These are phyloP conservation scores for Ophiocordyceps australis DNA, from an alignment of 2,329 filamentous ascomycete species.

Conservation along the genomic window DNA sequence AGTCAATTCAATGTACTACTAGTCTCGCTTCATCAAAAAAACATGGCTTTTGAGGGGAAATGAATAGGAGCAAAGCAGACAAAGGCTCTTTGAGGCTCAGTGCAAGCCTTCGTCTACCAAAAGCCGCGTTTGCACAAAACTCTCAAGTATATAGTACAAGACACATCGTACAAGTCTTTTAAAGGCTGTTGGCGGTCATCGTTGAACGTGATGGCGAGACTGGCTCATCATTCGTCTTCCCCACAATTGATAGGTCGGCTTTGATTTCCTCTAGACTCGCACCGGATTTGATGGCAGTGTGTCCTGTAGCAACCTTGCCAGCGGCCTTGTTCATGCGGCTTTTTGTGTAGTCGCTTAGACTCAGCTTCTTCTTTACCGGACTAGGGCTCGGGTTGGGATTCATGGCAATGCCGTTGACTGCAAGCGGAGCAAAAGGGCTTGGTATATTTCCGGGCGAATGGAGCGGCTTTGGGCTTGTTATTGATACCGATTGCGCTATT, in stretches of 20 bases:
- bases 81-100: too few relatives aligned
- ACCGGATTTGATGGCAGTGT: conserved; percentile 13
- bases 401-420: conserved; percentile 22
- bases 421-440: conserved; percentile 22
- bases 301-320: conserved; percentile 12
- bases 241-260: conserved; percentile 14
- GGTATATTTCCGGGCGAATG: conserved; percentile 28
- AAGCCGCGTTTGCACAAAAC: too few relatives aligned
- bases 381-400: conserved; percentile 41
- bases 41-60: too few relatives aligned
- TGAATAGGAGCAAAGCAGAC: too few relatives aligned
- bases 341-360: conserved; percentile 46
- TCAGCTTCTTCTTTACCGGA: conserved; percentile 49
- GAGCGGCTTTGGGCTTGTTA: too few relatives aligned
- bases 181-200: conserved; percentile 10
- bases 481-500: too few relatives aligned
- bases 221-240: conserved; percentile 10
- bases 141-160: too few relatives aligned
- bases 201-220: conserved; percentile 6
- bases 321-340: conserved; percentile 37
- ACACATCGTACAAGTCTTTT: conserved; percentile 8
- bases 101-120: too few relatives aligned
- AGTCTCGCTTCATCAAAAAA: too few relatives aligned
- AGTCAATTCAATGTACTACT: too few relatives aligned
- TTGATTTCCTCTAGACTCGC: conserved; percentile 18